Percentiles rank a stretch among this genome's conserved stretches.
Evolutionary conservation across 2,329 filamentous ascomycete genomes (phyloP).

Genomic region (Xylaria sp.): DNA sequence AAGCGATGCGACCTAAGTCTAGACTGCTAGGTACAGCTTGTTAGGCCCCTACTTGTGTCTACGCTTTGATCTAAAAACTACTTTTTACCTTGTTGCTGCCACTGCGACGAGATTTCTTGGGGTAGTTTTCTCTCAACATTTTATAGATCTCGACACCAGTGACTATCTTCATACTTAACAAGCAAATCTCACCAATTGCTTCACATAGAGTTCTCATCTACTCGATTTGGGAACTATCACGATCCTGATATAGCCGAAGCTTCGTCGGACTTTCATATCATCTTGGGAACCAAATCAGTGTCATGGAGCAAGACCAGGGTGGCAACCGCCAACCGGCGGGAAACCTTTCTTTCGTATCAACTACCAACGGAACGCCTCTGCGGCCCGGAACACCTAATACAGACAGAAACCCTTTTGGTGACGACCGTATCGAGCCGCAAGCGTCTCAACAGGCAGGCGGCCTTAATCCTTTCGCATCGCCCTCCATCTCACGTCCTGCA

Average conservation of each 20-base stretch:
- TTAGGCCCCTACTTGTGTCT: conserved; percentile 6
- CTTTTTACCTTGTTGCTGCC: conserved; percentile 17
- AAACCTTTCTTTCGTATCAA: conserved; percentile 45
- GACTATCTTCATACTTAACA: background rate
- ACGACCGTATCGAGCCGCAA: conserved; percentile 38
- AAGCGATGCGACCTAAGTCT: conserved; percentile 24
- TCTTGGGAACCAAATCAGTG: background rate
- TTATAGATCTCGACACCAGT: background rate
- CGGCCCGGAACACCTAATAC: conserved; percentile 51
- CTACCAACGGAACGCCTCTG: conserved; percentile 48
- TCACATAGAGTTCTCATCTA: background rate
- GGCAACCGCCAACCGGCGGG: conserved; percentile 35
- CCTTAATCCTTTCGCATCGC: conserved; percentile 55
- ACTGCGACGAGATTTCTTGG: background rate
- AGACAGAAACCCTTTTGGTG: conserved; percentile 50
- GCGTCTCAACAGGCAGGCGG: conserved; percentile 30
- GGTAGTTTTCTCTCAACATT: background rate
- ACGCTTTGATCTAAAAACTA: background rate
- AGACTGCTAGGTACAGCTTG: conserved; percentile 2
- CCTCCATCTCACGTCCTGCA: conserved; percentile 49
- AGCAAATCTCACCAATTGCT: background rate
- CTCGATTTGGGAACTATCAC: background rate
- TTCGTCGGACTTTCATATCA: background rate
- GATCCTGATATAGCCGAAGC: background rate
- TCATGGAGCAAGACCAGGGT: conserved; percentile 34